Conservation (phyloP, 23 red algal species). For the Gracilariopsis chorda region DNA sequence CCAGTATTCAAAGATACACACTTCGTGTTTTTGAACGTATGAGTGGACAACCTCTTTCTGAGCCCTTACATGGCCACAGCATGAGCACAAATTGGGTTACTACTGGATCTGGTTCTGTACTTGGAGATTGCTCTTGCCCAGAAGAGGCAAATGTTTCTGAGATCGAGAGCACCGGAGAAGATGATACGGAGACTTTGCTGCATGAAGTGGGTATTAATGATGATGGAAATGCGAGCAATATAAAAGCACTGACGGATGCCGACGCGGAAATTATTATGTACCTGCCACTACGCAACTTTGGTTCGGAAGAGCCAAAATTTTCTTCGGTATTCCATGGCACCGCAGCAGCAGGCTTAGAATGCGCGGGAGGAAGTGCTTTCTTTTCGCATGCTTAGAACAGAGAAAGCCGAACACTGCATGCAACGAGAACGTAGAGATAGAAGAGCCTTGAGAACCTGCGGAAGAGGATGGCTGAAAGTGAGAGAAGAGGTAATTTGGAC, state of each 20-base stretch:
- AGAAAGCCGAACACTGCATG: conserved; percentile 38
- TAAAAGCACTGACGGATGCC: conserved; percentile 59
- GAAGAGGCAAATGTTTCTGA: background rate
- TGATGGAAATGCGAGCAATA: background rate
- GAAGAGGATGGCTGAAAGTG: background rate
- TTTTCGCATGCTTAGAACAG: conserved; percentile 81
- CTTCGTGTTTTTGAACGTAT: conserved; percentile 33
- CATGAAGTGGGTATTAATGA: conserved; percentile 27
- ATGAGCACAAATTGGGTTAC: too few relatives aligned
- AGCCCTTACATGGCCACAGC: too few relatives aligned
- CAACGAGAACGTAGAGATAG: conserved; percentile 51
- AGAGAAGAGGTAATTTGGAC: background rate
- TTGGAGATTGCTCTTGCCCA: too few relatives aligned
- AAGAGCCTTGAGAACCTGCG: background rate
- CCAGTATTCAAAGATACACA: conserved; percentile 12
- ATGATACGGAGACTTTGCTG: background rate
- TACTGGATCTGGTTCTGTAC: too few relatives aligned
- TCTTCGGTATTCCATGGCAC: conserved; percentile 61
- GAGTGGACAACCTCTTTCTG: too few relatives aligned
- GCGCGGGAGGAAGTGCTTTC: conserved; percentile 76
- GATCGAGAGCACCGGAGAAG: background rate
- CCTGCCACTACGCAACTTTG: conserved; percentile 61
- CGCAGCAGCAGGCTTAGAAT: conserved; percentile 73
- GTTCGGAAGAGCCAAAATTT: conserved; percentile 68
- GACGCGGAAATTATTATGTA: conserved; percentile 48